These are phyloP conservation scores for Flaveria trinervia DNA, from an alignment of 129 eudicot genomes.

Conservation along the genomic window DNA sequence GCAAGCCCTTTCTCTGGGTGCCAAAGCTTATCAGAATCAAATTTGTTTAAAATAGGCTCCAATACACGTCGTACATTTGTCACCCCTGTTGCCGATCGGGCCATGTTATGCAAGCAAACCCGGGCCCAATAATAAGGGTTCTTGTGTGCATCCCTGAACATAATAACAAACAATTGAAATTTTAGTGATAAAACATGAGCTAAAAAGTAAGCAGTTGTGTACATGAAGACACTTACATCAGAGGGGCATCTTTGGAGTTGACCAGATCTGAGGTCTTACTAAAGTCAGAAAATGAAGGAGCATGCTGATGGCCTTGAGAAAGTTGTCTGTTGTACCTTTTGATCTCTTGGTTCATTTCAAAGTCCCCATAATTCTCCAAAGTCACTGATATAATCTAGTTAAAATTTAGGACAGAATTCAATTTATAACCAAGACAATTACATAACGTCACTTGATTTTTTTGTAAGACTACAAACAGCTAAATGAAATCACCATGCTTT, in stretches of 20 bases:
- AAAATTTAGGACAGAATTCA: conserved; percentile 29
- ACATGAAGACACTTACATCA: conserved; percentile 41
- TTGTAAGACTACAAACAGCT: conserved; percentile 22
- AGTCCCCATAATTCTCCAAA: conserved; percentile 51
- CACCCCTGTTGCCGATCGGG: conserved; percentile 69
- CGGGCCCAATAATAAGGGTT: conserved; percentile 78
- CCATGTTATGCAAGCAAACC: conserved; percentile 79
- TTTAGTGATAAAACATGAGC: conserved; percentile 6
- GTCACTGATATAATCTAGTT: conserved; percentile 74
- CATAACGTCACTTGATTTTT: conserved; percentile 20
- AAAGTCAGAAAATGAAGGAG: conserved; percentile 31
- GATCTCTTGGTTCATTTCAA: conserved; percentile 36
- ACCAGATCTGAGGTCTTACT: conserved; percentile 27
- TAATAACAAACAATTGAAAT: not conserved
- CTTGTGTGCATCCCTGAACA: conserved; percentile 56
- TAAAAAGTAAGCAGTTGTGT: not conserved
- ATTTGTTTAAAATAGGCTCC: conserved; percentile 69
- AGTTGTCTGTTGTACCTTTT: conserved; percentile 28
- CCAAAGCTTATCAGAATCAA: conserved; percentile 74
- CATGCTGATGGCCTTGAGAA: conserved; percentile 35
- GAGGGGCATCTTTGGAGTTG: conserved; percentile 39
- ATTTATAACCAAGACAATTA: conserved; percentile 17
- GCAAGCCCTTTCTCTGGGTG: conserved; percentile 69
- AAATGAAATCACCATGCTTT: conserved; percentile 39
- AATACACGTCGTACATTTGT: conserved; percentile 77